These are phyloP conservation scores for Sphagnum contortum DNA, from an alignment of 225 moss, liverwort and hornwort species.

Conservation along the genomic window DNA sequence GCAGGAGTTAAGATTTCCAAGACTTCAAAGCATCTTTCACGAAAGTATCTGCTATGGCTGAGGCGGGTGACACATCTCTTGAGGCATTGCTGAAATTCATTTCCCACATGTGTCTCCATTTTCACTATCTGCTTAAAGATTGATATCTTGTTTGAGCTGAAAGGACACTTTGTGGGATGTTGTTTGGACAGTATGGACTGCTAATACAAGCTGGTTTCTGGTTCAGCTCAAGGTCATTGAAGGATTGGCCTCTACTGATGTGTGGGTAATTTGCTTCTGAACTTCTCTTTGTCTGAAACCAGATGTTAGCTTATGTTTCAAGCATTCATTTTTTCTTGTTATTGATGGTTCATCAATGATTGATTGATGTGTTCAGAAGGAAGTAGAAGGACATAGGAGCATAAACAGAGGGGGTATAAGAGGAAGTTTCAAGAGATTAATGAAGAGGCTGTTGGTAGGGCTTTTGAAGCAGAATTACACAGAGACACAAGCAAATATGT, in stretches of 20 bases:
- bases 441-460: neutral
- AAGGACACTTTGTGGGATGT: neutral
- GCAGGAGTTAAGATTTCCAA: neutral
- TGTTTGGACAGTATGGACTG: slow-evolving; percentile 72
- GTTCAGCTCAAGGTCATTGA: slow-evolving; percentile 82
- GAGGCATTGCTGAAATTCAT: neutral
- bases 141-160: no score
- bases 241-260: slow-evolving; percentile 95
- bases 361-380: no score
- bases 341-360: no score
- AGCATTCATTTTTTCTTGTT: neutral
- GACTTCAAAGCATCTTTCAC: neutral
- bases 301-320: neutral
- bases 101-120: no score
- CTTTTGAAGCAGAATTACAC: neutral
- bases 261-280: slow-evolving; percentile 44
- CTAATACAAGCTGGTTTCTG: slow-evolving; percentile 78
- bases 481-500: no score
- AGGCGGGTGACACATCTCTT: neutral
- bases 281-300: neutral
- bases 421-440: no score
- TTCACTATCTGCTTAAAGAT: no score
- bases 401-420: no score
- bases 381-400: no score
- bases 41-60: neutral